A percentile compares a stretch with the other conserved stretches of the same genome.
Conservation (phyloP, 805 yeast genomes). For the Metschnikowia lachancei region DNA sequence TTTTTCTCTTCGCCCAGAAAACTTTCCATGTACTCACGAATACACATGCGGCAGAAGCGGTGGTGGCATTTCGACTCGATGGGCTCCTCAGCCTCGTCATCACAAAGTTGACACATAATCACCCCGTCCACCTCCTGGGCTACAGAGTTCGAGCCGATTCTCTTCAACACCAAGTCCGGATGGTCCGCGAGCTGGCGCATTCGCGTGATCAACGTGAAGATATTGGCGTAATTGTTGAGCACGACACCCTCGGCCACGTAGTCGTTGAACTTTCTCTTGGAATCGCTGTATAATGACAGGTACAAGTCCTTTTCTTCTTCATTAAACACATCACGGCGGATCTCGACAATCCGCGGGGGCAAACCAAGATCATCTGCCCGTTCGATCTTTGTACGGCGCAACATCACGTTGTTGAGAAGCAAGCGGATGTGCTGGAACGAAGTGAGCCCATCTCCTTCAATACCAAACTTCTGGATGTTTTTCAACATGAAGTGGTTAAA, state of each 20-base stretch:
- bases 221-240: slow-evolving; percentile 92
- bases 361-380: slow-evolving; percentile 96
- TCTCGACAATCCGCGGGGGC: slow-evolving; percentile 92
- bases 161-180: slow-evolving; percentile 87
- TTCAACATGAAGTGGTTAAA: slow-evolving; percentile 95
- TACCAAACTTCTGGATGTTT: slow-evolving; percentile 84
- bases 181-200: slow-evolving; percentile 99
- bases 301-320: slow-evolving; percentile 94
- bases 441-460: slow-evolving; percentile 73
- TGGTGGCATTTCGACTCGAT: slow-evolving; percentile 94
- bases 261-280: slow-evolving; percentile 82
- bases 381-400: slow-evolving; percentile 92
- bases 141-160: slow-evolving; percentile 46
- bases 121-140: slow-evolving; percentile 50
- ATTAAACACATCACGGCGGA: slow-evolving; percentile 82
- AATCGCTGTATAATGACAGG: slow-evolving; percentile 80
- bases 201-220: slow-evolving; percentile 90
- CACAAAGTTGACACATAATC: slow-evolving; percentile 85
- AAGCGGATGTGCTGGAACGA: slow-evolving; percentile 77
- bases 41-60: slow-evolving; percentile 87
- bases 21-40: slow-evolving; percentile 84
- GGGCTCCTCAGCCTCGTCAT: slow-evolving; percentile 98
- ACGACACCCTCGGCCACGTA: slow-evolving; percentile 97
- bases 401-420: slow-evolving; percentile 76
- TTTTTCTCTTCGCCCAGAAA: slow-evolving; percentile 58